A percentile compares a stretch with the other conserved stretches of the same genome.
Conservation (phyloP, 176 grass and related monocot genomes). For the Eremochloa ophiuroides region DNA sequence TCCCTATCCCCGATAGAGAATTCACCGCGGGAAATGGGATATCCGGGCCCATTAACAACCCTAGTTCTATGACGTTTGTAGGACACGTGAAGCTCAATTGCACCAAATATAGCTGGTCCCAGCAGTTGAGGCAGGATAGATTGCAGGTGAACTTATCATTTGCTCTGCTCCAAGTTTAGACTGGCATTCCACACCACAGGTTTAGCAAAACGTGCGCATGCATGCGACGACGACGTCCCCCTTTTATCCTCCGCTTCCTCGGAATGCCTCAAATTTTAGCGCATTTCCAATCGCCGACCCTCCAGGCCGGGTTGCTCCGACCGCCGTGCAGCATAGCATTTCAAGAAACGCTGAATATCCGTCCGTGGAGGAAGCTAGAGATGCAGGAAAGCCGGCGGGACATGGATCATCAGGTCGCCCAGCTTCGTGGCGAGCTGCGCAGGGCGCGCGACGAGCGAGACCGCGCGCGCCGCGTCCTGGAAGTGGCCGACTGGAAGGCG, state of each 20-base stretch:
- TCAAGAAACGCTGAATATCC: background rate
- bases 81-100: background rate
- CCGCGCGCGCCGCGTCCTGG: conserved; percentile 50
- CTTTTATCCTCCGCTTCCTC: conserved; percentile 24
- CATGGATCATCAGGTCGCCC: conserved; percentile 49
- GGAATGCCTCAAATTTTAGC: conserved; percentile 31
- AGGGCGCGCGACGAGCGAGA: conserved; percentile 54
- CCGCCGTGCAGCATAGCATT: background rate
- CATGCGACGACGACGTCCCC: background rate
- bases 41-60: no score
- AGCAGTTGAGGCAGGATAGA: background rate
- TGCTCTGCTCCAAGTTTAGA: conserved; percentile 30
- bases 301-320: conserved; percentile 12
- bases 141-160: background rate
- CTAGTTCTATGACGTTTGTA: no score
- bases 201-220: background rate
- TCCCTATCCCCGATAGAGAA: no score
- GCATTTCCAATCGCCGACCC: conserved; percentile 19
- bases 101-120: background rate
- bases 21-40: no score
- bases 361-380: background rate
- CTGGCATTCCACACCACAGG: background rate
- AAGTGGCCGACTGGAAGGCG: conserved; percentile 60
- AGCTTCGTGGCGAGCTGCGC: conserved; percentile 64
- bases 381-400: conserved; percentile 35